Evolutionary conservation across 164 flowering plant genomes (phyloP).

Genomic region (Pachysandra terminalis): DNA sequence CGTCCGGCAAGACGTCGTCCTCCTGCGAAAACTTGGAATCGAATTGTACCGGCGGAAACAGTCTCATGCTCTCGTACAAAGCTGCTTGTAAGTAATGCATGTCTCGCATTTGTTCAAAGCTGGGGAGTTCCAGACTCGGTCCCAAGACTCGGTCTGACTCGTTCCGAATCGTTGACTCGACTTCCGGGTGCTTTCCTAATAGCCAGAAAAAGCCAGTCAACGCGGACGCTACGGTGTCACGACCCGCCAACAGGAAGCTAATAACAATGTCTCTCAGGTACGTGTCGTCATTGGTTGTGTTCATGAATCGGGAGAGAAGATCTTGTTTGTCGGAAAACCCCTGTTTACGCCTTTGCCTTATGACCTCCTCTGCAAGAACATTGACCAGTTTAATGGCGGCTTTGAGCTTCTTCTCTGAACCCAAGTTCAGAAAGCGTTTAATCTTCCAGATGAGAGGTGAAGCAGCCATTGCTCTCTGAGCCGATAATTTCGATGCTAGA

Average conservation of each 20-base stretch:
- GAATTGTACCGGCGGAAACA: conserved; percentile 82
- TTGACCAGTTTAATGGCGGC: conserved; percentile 38
- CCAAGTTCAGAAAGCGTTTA: conserved; percentile 41
- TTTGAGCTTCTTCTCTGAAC: conserved; percentile 46
- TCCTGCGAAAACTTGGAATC: conserved; percentile 62
- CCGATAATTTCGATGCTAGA: conserved; percentile 47
- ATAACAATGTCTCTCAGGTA: conserved; percentile 56
- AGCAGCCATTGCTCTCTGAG: conserved; percentile 37
- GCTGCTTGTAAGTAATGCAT: conserved; percentile 75
- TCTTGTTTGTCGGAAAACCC: conserved; percentile 32
- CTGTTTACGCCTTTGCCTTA: conserved; percentile 26
- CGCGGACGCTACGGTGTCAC: conserved; percentile 62
- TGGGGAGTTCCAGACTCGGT: conserved; percentile 14
- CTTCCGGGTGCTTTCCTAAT: conserved; percentile 35
- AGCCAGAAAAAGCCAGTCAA: conserved; percentile 57
- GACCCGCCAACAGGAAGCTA: conserved; percentile 65
- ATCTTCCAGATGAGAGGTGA: conserved; percentile 51
- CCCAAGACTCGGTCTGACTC: conserved; percentile 42
- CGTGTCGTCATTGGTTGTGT: conserved; percentile 26
- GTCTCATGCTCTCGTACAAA: conserved; percentile 60
- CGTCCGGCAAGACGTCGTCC: conserved; percentile 74
- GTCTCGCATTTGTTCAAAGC: conserved; percentile 36
- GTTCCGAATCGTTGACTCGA: conserved; percentile 30
- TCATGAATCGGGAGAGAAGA: conserved; percentile 57
- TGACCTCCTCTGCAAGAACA: conserved; percentile 36